These are phyloP conservation scores for Trichoderma asperellum DNA, from an alignment of 2,329 filamentous ascomycete species.

Conservation along the genomic window DNA sequence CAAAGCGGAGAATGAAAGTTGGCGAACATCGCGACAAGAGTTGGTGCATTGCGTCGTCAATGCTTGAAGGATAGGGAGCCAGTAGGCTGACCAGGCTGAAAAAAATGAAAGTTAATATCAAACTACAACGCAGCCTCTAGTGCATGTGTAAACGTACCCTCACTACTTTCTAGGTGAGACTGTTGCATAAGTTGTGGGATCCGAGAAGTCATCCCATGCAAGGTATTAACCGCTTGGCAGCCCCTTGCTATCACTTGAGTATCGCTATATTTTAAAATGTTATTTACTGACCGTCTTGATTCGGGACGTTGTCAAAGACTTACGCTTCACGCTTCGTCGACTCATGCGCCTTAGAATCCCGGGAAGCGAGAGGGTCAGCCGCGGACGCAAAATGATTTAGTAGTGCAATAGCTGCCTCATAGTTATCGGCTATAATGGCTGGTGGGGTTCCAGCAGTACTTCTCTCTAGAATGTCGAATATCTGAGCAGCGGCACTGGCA, in stretches of 20 bases:
- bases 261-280: conserved; percentile 53
- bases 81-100: conserved; percentile 93
- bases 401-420: conserved; percentile 81
- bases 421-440: conserved; percentile 92
- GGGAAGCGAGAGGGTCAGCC: conserved; percentile 50
- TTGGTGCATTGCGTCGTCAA: conserved; percentile 91
- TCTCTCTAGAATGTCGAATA: conserved; percentile 85
- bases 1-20: conserved; percentile 82
- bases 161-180: conserved; percentile 84
- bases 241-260: conserved; percentile 71
- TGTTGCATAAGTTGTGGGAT: conserved; percentile 88
- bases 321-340: conserved; percentile 2
- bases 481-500: conserved; percentile 71
- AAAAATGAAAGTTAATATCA: conserved; percentile 28
- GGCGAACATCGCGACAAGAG: conserved; percentile 88
- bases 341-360: conserved; percentile 15
- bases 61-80: conserved; percentile 91
- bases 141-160: conserved; percentile 59
- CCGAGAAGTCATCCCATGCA: conserved; percentile 79
- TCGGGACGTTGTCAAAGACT: background rate
- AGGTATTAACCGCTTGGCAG: conserved; percentile 77
- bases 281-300: background rate
- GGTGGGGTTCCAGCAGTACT: conserved; percentile 74
- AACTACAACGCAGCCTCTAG: background rate
- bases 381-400: conserved; percentile 89